Percentiles rank a stretch among this genome's conserved stretches.
phyloP scores from a whole-genome alignment of 768 basidiomycete genomes.

The Scleroderma bovista region DNA sequence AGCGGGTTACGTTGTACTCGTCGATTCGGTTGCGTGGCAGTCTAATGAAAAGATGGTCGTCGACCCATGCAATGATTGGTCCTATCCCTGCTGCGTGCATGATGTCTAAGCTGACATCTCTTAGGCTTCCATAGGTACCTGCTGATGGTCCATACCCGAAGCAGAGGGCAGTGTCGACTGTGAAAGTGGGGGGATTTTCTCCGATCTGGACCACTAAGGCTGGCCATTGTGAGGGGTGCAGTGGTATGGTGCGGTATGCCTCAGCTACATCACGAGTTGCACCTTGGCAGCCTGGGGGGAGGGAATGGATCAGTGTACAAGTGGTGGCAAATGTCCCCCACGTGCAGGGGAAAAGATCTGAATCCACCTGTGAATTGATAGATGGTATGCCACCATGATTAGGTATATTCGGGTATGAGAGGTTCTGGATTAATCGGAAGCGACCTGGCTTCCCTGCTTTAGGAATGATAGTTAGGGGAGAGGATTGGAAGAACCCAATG shows the following conservation, averaged over 20 bases:
- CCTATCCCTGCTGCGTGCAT: constrained; percentile 11
- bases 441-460: neutral
- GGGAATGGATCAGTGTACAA: neutral
- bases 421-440: neutral
- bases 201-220: constrained; percentile 20
- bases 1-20: neutral
- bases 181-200: constrained; percentile 2
- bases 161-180: constrained; percentile 20
- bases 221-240: constrained; percentile 32
- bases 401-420: neutral
- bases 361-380: neutral
- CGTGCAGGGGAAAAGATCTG: neutral
- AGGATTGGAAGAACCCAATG: neutral
- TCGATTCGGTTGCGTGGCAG: neutral
- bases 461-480: neutral
- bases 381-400: too few species aligned
- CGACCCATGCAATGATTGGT: constrained; percentile 23
- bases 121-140: constrained; percentile 22
- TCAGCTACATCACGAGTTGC: neutral
- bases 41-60: constrained; percentile 25
- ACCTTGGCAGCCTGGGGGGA: neutral
- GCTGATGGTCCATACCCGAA: constrained; percentile 21
- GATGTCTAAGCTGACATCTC: constrained; percentile 16
- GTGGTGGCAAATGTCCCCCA: neutral
- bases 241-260: constrained; percentile 20